Evolutionary conservation across 2,329 filamentous ascomycete genomes (phyloP), one percentile per base, ranked within the genome.

Genomic region (Ilyonectria mors-panacis): DNA sequence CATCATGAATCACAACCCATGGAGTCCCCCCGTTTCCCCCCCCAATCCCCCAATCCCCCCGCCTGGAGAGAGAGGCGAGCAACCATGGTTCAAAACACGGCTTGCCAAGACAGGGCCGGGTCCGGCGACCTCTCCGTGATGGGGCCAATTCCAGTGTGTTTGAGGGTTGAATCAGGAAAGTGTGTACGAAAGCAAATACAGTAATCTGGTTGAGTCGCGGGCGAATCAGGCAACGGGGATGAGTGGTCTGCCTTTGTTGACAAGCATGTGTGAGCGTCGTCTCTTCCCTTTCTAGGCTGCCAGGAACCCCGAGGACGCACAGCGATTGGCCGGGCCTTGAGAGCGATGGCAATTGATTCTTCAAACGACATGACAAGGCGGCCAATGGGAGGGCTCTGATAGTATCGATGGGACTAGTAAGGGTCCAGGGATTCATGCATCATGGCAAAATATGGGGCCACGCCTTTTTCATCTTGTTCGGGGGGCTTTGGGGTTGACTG

Each of bases 311-410:
- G 53, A 63, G 45, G 51, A 33, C 45, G 23, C 37, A 35, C 53
- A 33, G 47, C 15, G 53, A 76, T 76, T 76, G 74, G 74, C 28
- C 45, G 47, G 51, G 26, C 50, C 17, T 35, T 55, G 51, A 72
- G 56, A 55, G 72, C 67, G 71, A 76, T 76, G 74, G 65, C 74
- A 76, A 76, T 76, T 76, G 66, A 76, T 76, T 76, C 70, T 76
- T 72, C 71, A 75, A 76, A 76, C 74, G 63, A 60, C 47, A 69
- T 66, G 68, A 59, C 72, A 72, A 74, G 71, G 74, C 74, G 68
- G 48, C 74, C 74, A 76, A 76, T 76, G 33, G 59, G 63, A 19
- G 39, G 35, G 57, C 26, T 70, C 64, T 75, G 74, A 76, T 76
- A 76, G 63, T 72, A 71, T 72, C 62, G 58, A 28, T 45, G 53